Percentiles rank a stretch among this genome's conserved stretches.
phyloP scores from a whole-genome alignment of 805 yeast species.

The Wickerhamiella brachini region DNA sequence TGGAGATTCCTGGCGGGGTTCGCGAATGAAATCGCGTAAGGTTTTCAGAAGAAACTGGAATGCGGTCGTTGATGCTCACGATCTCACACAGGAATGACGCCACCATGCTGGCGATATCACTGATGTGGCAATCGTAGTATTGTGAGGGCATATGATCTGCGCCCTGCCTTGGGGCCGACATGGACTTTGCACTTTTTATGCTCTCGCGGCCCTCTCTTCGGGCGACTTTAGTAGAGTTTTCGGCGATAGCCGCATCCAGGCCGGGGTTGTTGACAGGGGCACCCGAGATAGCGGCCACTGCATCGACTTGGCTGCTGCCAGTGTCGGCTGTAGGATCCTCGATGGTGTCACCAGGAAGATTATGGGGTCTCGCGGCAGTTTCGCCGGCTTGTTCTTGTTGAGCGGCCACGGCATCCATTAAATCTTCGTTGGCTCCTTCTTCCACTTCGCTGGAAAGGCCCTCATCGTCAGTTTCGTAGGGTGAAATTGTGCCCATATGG shows the following conservation, averaged over 20 bases:
- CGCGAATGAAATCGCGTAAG: slow-evolving; percentile 89
- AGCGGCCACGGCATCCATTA: background rate
- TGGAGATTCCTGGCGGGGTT: slow-evolving; percentile 78
- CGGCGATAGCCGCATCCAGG: background rate
- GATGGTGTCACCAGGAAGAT: background rate
- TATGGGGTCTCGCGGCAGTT: background rate
- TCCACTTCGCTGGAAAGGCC: background rate
- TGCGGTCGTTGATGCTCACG: slow-evolving; percentile 56
- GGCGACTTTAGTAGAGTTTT: background rate
- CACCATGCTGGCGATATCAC: slow-evolving; percentile 57
- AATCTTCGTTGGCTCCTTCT: background rate
- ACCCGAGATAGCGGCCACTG: background rate
- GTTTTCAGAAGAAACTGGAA: slow-evolving; percentile 25
- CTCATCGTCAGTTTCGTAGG: background rate
- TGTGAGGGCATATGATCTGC: background rate
- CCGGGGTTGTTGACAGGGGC: background rate
- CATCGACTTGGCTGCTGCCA: background rate
- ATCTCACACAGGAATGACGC: slow-evolving; percentile 70
- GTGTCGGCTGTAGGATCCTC: background rate
- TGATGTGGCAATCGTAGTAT: slow-evolving; percentile 53
- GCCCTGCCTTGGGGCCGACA: background rate
- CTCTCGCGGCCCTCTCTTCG: background rate
- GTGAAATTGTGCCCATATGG: background rate
- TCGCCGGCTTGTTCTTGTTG: background rate
- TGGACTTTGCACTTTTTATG: background rate